Percentiles rank a stretch among this genome's conserved stretches.
These are phyloP conservation scores for Exophiala mesophila DNA, from an alignment of 2,329 filamentous ascomycete species.

Conservation along the genomic window DNA sequence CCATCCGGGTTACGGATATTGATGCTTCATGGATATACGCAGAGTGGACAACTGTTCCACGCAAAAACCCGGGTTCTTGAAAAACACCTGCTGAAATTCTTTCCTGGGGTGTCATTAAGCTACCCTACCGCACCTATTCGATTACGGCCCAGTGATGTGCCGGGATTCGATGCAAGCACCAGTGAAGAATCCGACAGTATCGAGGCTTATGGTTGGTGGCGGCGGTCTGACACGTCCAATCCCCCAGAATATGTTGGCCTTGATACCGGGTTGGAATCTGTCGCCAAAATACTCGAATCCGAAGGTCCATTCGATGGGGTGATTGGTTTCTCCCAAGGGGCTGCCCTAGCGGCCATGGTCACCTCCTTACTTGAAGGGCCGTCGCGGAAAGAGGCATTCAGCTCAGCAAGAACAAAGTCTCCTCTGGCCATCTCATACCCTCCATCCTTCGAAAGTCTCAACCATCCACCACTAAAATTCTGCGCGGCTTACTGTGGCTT, in stretches of 20 bases:
- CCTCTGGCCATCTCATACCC: conserved; percentile 47
- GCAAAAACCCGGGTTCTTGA: conserved; percentile 83
- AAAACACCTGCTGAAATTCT: conserved; percentile 71
- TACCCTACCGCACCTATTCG: conserved; percentile 67
- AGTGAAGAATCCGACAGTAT: conserved; percentile 45
- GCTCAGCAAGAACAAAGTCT: conserved; percentile 22
- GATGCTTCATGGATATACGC: conserved; percentile 85
- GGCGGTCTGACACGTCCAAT: conserved; percentile 56
- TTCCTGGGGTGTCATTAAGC: conserved; percentile 58
- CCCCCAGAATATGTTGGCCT: conserved; percentile 63
- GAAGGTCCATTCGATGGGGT: conserved; percentile 71
- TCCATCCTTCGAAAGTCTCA: conserved; percentile 39
- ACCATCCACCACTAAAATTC: conserved; percentile 61
- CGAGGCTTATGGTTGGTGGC: conserved; percentile 83
- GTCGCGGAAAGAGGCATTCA: conserved; percentile 37
- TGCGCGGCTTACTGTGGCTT: conserved; percentile 76
- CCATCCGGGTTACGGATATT: conserved; percentile 51
- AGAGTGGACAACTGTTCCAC: conserved; percentile 79
- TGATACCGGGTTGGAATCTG: conserved; percentile 58
- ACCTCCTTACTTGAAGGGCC: conserved; percentile 63
- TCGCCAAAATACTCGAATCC: conserved; percentile 59
- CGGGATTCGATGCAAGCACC: conserved; percentile 55
- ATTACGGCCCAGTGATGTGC: conserved; percentile 62
- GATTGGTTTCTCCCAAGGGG: conserved; percentile 79
- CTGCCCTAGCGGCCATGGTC: conserved; percentile 65